These are phyloP conservation scores for Sergeia podlipaevii DNA, from an alignment of 208 protist genomes.

Conservation along the genomic window DNA sequence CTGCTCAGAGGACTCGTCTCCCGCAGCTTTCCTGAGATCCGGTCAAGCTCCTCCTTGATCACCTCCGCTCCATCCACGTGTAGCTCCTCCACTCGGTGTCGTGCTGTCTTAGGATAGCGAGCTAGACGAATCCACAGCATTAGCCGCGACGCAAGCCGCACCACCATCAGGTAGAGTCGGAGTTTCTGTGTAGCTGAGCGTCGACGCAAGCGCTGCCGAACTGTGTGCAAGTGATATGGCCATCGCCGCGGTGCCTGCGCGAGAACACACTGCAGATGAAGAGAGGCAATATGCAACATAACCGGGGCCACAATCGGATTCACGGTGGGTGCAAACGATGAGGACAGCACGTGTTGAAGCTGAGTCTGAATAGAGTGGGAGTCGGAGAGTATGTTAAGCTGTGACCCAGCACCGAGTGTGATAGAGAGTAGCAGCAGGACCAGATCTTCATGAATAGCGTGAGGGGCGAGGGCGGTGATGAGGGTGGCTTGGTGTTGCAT, in stretches of 20 bases:
- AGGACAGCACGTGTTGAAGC: conserved; percentile 49
- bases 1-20: no score
- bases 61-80: no score
- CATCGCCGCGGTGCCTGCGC: no score
- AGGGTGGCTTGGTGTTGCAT: conserved; percentile 45
- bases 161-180: conserved; percentile 44
- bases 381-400: conserved; percentile 57
- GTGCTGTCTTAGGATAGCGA: no score
- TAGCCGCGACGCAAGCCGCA: conserved; percentile 51
- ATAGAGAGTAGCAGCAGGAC: conserved; percentile 60
- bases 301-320: conserved; percentile 61
- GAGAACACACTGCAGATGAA: no score
- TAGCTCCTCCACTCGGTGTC: no score
- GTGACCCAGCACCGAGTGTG: conserved; percentile 37
- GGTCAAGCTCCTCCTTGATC: no score
- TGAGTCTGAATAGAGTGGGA: conserved; percentile 54
- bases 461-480: conserved; percentile 48
- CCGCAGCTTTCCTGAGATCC: no score
- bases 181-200: no score
- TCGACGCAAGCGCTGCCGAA: no score
- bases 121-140: conserved; percentile 56
- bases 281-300: conserved; percentile 63
- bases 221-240: no score
- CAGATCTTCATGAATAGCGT: conserved; percentile 67
- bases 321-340: conserved; percentile 24